Evolutionary conservation across 1,284 basidiomycete genomes (phyloP).

Genomic region (Tilletia caries): DNA sequence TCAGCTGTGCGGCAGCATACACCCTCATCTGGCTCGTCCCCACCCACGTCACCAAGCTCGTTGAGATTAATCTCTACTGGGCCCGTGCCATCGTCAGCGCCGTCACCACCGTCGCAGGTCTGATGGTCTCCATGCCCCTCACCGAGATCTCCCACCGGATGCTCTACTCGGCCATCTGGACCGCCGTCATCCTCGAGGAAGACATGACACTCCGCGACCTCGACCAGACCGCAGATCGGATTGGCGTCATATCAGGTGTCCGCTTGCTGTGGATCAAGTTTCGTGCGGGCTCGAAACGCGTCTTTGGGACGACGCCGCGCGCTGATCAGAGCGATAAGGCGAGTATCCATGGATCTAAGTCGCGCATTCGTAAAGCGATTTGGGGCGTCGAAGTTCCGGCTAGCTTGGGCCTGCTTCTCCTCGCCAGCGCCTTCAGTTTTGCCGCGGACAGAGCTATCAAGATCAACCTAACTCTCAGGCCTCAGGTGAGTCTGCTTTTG

Average conservation of each 20-base stretch:
- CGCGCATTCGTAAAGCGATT: background rate
- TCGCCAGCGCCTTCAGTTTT: background rate
- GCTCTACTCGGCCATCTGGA: constrained; percentile 7
- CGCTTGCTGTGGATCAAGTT: background rate
- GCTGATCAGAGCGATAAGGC: background rate
- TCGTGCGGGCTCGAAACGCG: background rate
- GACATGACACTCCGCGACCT: background rate
- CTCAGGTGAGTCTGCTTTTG: background rate
- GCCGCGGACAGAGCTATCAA: background rate
- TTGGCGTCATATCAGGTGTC: background rate
- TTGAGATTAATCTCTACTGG: background rate
- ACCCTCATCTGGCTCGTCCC: background rate
- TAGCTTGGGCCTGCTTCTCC: background rate
- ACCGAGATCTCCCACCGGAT: background rate
- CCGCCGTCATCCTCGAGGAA: constrained; percentile 3
- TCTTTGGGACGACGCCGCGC: background rate
- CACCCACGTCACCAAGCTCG: background rate
- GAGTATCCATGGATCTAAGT: background rate
- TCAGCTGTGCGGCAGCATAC: background rate
- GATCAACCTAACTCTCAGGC: background rate
- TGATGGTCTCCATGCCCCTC: background rate
- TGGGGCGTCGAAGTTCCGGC: background rate
- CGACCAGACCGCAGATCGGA: background rate
- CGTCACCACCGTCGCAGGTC: background rate
- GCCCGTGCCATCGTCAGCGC: constrained; percentile 9